Evolutionary conservation across 2,329 filamentous ascomycete species (phyloP).

Genomic region (Pestalotiopsis sp.): DNA sequence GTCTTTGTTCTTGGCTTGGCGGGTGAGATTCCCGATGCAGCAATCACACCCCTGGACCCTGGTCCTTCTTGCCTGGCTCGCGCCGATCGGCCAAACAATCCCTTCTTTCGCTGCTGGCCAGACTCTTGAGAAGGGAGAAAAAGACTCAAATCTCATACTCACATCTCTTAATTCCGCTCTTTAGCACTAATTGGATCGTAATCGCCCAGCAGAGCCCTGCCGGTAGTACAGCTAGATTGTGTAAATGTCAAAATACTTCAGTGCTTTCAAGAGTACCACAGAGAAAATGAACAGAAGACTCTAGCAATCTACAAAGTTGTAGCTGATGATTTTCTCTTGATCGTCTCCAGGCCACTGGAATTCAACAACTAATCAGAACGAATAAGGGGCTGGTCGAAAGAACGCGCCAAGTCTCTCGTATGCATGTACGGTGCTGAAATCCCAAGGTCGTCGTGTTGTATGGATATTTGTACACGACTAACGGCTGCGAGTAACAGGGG

Average conservation of each 20-base stretch:
- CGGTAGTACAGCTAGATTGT: too few relatives aligned
- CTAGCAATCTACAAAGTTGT: too few relatives aligned
- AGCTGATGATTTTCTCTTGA: too few relatives aligned
- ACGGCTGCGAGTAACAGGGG: not conserved
- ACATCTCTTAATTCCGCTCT: too few relatives aligned
- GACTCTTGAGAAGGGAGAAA: not conserved
- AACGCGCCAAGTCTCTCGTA: too few relatives aligned
- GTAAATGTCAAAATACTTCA: too few relatives aligned
- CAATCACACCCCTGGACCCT: not conserved
- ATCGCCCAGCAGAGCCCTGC: too few relatives aligned
- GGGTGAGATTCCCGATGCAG: constrained; percentile 1
- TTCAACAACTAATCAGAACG: not conserved
- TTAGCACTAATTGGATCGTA: not conserved
- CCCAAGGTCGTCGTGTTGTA: not conserved
- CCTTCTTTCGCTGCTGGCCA: not conserved
- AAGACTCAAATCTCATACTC: too few relatives aligned
- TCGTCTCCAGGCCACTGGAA: not conserved
- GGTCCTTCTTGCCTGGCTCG: not conserved
- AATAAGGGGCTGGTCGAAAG: too few relatives aligned
- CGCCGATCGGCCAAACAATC: not conserved
- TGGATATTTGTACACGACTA: not conserved
- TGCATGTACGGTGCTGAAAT: not conserved
- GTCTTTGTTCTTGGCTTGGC: not conserved
- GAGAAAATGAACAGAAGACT: too few relatives aligned
- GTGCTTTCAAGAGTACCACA: too few relatives aligned